Percentiles rank a stretch among this genome's conserved stretches.
phyloP scores from a whole-genome alignment of 768 basidiomycete species.

The Boletus reticulatus region DNA sequence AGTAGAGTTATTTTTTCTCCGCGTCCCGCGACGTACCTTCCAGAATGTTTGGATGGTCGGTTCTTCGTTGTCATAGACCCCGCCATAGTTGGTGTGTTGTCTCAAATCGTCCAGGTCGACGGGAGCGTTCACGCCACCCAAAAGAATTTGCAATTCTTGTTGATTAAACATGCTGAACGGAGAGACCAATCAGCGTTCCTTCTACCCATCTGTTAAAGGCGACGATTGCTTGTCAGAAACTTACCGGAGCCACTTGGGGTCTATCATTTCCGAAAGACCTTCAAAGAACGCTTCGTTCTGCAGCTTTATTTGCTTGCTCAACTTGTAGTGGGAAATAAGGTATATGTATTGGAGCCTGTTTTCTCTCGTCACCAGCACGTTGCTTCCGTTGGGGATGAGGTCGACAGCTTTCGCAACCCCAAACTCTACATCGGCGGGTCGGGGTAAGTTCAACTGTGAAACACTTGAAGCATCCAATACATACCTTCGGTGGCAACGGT shows the following conservation, averaged over 20 bases:
- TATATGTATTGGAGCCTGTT: constrained; percentile 91
- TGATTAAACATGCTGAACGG: constrained; percentile 89
- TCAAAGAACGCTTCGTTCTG: constrained; percentile 90
- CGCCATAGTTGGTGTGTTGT: constrained; percentile 77
- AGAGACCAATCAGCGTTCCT: constrained; percentile 8
- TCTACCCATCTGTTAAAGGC: background rate
- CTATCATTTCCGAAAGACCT: constrained; percentile 89
- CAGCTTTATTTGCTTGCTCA: constrained; percentile 83
- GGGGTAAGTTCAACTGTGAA: background rate
- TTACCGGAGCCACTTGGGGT: constrained; percentile 82
- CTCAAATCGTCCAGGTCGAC: constrained; percentile 84
- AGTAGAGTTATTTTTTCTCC: background rate
- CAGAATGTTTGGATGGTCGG: constrained; percentile 78
- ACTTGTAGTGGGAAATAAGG: constrained; percentile 81
- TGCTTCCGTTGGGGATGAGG: constrained; percentile 77
- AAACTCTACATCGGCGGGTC: constrained; percentile 54
- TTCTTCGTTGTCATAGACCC: constrained; percentile 69
- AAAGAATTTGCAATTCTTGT: constrained; percentile 87
- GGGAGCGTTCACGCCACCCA: constrained; percentile 85
- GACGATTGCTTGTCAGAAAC: constrained; percentile 3
- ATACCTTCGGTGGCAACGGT: constrained; percentile 82
- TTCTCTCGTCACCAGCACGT: constrained; percentile 82
- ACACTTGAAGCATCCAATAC: constrained; percentile 16
- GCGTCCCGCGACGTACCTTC: constrained; percentile 51
- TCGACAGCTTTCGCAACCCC: constrained; percentile 75